Conservation (phyloP, 768 basidiomycete genomes). For the Mycena capillaripes region DNA sequence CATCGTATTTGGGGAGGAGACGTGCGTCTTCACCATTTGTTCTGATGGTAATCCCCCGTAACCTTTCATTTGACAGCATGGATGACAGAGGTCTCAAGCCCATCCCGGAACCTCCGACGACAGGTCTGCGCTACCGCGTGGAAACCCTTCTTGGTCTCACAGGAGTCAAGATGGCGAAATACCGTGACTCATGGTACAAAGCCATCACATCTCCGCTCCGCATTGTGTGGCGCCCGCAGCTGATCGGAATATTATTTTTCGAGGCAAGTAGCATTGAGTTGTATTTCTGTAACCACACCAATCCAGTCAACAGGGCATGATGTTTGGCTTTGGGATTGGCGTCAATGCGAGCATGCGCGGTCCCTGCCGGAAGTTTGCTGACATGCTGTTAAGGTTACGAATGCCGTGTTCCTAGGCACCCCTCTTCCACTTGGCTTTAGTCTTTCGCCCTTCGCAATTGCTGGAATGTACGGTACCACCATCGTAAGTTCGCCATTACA, state of each 20-base stretch:
- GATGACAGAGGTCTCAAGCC: constrained; percentile 71
- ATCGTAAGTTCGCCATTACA: constrained; percentile 55
- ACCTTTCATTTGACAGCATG: constrained; percentile 51
- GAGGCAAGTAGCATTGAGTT: constrained; percentile 45
- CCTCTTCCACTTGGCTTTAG: constrained; percentile 68
- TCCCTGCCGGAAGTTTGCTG: neutral
- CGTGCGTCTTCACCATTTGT: constrained; percentile 53
- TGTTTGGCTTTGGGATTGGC: constrained; percentile 77
- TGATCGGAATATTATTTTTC: constrained; percentile 63
- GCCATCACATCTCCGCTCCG: constrained; percentile 57
- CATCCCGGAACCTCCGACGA: constrained; percentile 56
- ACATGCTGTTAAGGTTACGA: constrained; percentile 63
- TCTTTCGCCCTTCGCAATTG: constrained; percentile 59
- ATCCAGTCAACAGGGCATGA: constrained; percentile 45
- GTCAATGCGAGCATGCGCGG: constrained; percentile 57
- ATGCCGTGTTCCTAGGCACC: constrained; percentile 71
- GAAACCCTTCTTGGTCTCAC: constrained; percentile 74
- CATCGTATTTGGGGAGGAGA: constrained; percentile 73
- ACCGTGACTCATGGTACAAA: constrained; percentile 65
- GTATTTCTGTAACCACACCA: neutral
- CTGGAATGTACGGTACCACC: constrained; percentile 67
- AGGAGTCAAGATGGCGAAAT: constrained; percentile 68
- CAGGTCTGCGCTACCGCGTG: constrained; percentile 63
- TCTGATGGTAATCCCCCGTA: neutral
- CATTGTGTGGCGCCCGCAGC: constrained; percentile 74